Percentiles rank a stretch among this genome's conserved stretches.
Evolutionary conservation across 2,329 filamentous ascomycete species (phyloP).

Genomic region (Metarhizium anisopliae): DNA sequence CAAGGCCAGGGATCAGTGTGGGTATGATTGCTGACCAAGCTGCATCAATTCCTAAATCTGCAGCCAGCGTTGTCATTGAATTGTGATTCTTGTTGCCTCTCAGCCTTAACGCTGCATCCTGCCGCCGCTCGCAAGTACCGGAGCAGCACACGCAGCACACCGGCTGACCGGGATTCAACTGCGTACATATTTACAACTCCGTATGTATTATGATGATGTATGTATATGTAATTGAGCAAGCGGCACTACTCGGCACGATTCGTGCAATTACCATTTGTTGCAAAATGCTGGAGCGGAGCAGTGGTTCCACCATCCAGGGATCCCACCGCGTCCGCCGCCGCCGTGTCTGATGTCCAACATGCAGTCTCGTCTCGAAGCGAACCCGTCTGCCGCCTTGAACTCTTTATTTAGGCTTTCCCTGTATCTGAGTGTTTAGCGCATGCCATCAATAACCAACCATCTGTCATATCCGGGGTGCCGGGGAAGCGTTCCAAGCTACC

Average conservation of each 20-base stretch:
- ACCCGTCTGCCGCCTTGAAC: not conserved
- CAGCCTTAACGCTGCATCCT: not conserved
- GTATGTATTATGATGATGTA: too few relatives aligned
- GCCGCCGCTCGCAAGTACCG: not conserved
- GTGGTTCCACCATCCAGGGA: not conserved
- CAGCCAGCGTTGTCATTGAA: not conserved
- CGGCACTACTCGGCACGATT: not conserved
- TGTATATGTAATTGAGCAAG: not conserved
- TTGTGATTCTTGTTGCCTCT: not conserved
- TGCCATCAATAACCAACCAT: not conserved
- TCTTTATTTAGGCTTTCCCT: not conserved
- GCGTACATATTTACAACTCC: too few relatives aligned
- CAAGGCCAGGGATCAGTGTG: not conserved
- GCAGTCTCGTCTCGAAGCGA: not conserved
- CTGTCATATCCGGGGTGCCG: not conserved
- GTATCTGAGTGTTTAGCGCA: not conserved
- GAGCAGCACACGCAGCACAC: not conserved
- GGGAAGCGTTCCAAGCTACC: not conserved
- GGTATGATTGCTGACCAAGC: not conserved
- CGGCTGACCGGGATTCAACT: not conserved
- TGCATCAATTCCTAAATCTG: not conserved
- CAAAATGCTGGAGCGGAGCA: too few relatives aligned
- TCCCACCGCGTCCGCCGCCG: not conserved
- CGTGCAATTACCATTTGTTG: too few relatives aligned
- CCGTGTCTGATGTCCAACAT: not conserved